A percentile compares a stretch with the other conserved stretches of the same genome.
Evolutionary conservation across 2,329 filamentous ascomycete species (phyloP).

Genomic region (Fusarium concolor): DNA sequence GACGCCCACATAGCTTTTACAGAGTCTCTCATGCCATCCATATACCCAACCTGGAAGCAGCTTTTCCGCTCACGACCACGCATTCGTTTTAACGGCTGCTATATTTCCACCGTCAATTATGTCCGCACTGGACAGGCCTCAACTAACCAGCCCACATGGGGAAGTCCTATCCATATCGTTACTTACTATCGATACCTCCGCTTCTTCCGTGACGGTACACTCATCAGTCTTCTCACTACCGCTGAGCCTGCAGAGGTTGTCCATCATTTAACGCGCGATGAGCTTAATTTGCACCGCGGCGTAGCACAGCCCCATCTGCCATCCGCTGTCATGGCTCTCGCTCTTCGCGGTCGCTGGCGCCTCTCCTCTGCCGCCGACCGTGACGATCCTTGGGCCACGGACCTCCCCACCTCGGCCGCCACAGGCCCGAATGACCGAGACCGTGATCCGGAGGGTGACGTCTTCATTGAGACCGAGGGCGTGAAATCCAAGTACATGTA

Average conservation of each 20-base stretch:
- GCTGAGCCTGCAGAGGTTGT: conserved; percentile 88
- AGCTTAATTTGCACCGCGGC: conserved; percentile 63
- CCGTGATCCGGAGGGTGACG: conserved; percentile 67
- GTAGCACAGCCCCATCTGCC: conserved; percentile 49
- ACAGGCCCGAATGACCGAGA: conserved; percentile 34
- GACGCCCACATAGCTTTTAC: conserved; percentile 54
- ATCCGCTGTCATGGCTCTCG: conserved; percentile 73
- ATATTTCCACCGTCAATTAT: conserved; percentile 98
- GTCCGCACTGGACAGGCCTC: conserved; percentile 82
- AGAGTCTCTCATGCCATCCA: conserved; percentile 55
- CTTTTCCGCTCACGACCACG: conserved; percentile 88
- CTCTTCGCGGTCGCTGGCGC: conserved; percentile 68
- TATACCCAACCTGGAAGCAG: conserved; percentile 67
- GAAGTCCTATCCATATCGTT: conserved; percentile 88
- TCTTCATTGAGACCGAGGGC: conserved; percentile 90
- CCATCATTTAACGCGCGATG: conserved; percentile 80
- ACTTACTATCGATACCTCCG: conserved; percentile 98
- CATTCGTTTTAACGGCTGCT: conserved; percentile 93
- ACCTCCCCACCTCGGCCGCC: conserved; percentile 3
- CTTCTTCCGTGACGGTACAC: conserved; percentile 90
- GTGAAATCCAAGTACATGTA: conserved; percentile 83
- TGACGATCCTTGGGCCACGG: conserved; percentile 38
- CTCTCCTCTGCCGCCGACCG: conserved; percentile 55
- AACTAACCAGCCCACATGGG: conserved; percentile 78
- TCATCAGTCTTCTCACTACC: conserved; percentile 83